Percentiles rank a stretch among this genome's conserved stretches.
phyloP scores from a whole-genome alignment of 768 basidiomycete genomes.

The Tricholoma sp. region DNA sequence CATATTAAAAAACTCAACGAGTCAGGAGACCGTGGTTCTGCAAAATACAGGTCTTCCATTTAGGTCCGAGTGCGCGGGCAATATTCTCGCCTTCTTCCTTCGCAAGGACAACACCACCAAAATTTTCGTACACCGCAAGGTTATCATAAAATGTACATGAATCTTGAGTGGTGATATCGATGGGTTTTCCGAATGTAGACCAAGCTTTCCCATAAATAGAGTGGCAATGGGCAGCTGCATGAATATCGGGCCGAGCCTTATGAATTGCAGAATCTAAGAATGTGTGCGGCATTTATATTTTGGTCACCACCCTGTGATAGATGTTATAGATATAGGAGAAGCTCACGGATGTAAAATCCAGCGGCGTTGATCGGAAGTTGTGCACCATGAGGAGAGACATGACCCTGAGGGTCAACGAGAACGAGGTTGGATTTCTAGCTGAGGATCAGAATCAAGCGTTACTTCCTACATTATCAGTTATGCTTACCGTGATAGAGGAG shows the following conservation, averaged over 20 bases:
- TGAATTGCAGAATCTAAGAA: conserved; percentile 35
- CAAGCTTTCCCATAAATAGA: conserved; percentile 45
- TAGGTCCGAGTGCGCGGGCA: conserved; percentile 33
- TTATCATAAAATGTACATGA: conserved; percentile 39
- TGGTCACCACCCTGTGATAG: background rate
- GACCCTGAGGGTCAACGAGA: conserved; percentile 19
- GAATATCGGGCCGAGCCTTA: conserved; percentile 39
- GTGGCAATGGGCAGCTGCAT: conserved; percentile 45
- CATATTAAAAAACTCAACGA: background rate
- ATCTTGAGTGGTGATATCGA: conserved; percentile 41
- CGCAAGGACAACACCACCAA: conserved; percentile 44
- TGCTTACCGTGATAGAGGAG: conserved; percentile 18
- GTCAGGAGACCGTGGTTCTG: conserved; percentile 37
- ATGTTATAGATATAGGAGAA: background rate
- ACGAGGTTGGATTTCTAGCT: conserved; percentile 21
- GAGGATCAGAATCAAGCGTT: background rate
- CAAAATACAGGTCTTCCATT: conserved; percentile 36
- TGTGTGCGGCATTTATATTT: background rate
- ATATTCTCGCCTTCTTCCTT: conserved; percentile 41
- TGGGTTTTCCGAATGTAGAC: conserved; percentile 38
- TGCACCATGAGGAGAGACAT: background rate
- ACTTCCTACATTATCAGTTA: background rate
- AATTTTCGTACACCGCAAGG: conserved; percentile 37
- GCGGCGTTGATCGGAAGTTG: conserved; percentile 23
- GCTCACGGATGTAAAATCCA: conserved; percentile 20